Evolutionary conservation across 73 alveolate species (phyloP).

Genomic region (Tetrahymena malaccensis): DNA sequence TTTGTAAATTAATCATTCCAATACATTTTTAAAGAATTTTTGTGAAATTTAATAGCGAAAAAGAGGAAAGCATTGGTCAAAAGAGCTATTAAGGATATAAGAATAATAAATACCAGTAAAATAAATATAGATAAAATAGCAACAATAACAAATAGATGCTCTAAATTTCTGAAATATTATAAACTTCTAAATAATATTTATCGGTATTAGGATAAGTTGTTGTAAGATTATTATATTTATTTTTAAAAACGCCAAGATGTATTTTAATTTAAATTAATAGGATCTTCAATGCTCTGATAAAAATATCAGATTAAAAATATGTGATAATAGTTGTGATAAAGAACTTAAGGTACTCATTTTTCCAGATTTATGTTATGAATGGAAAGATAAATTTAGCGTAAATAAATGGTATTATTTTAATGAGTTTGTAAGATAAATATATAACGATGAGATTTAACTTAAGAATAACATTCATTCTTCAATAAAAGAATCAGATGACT

Average conservation of each 20-base stretch:
- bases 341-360: background rate
- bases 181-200: background rate
- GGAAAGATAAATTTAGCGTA: background rate
- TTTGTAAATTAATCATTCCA: background rate
- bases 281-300: background rate
- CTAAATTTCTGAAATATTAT: background rate
- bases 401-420: background rate
- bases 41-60: background rate
- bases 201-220: background rate
- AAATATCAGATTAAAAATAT: background rate
- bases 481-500: background rate
- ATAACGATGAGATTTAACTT: background rate
- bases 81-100: background rate
- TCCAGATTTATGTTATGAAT: background rate
- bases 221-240: background rate
- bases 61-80: background rate
- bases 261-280: background rate
- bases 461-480: background rate
- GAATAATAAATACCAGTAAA: background rate
- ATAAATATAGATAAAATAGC: too few species aligned
- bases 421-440: background rate
- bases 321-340: background rate
- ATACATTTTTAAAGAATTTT: too few species aligned
- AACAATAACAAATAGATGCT: background rate
- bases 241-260: too few species aligned